These are phyloP conservation scores for Colletotrichum musicola DNA, from an alignment of 2,329 filamentous ascomycete species.

Conservation along the genomic window DNA sequence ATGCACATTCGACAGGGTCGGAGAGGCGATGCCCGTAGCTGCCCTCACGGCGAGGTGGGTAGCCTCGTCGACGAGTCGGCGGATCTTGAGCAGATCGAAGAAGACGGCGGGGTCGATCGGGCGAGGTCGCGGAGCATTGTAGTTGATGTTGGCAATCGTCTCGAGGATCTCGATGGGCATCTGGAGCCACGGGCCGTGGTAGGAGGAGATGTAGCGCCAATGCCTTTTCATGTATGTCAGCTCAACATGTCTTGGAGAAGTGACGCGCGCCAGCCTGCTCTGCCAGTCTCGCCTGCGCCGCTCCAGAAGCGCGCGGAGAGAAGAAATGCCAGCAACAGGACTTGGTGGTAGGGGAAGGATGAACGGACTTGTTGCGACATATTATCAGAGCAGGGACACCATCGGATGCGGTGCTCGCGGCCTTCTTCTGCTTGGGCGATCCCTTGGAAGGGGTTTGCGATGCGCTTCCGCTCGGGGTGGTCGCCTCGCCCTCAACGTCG, in stretches of 20 bases:
- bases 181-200: conserved; percentile 86
- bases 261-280: neutral
- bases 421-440: conserved; percentile 39
- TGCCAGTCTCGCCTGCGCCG: neutral
- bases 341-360: neutral
- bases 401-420: conserved; percentile 48
- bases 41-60: conserved; percentile 83
- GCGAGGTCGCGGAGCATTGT: conserved; percentile 79
- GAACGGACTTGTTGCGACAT: conserved; percentile 76
- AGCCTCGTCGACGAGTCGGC: conserved; percentile 83
- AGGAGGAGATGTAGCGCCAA: conserved; percentile 87
- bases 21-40: conserved; percentile 77
- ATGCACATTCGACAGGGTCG: conserved; percentile 69
- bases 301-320: neutral
- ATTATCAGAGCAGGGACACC: conserved; percentile 66
- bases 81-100: conserved; percentile 87
- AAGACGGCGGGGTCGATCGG: conserved; percentile 85
- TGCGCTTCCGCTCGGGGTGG: conserved; percentile 28
- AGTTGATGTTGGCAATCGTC: conserved; percentile 83
- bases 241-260: conserved; percentile 8
- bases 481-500: conserved; percentile 45
- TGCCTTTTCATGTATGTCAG: conserved; percentile 65
- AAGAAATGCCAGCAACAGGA: conserved; percentile 17
- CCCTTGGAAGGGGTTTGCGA: conserved; percentile 23
- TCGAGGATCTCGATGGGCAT: conserved; percentile 84